Evolutionary conservation across 352 stramenopile genomes (phyloP).

Genomic region (Halophytophthora polymorphica): DNA sequence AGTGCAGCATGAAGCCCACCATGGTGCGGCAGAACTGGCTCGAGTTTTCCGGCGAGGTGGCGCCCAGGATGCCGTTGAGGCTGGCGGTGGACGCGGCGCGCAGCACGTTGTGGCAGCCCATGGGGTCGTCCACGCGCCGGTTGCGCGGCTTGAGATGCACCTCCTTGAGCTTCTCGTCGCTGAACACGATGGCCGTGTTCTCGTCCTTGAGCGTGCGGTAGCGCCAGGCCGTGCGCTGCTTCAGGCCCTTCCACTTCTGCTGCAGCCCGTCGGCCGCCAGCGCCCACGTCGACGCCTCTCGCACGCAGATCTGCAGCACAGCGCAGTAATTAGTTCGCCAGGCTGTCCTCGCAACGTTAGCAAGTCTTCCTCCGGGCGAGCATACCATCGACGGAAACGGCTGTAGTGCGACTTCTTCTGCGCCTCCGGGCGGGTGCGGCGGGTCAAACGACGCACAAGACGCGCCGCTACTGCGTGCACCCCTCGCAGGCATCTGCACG

Average conservation of each 20-base stretch:
- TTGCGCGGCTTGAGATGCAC: constrained; percentile 69
- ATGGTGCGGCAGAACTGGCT: constrained; percentile 79
- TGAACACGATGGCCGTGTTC: constrained; percentile 72
- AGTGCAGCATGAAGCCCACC: constrained; percentile 84
- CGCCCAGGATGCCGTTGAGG: constrained; percentile 75
- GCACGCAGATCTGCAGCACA: constrained; percentile 9
- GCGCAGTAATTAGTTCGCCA: constrained; percentile 7
- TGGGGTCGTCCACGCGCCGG: constrained; percentile 47
- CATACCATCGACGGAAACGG: constrained; percentile 11
- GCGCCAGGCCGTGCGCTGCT: constrained; percentile 78
- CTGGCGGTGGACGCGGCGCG: constrained; percentile 47
- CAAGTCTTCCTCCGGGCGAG: neutral
- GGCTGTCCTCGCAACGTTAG: neutral
- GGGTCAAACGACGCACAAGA: no score
- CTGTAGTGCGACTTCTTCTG: neutral
- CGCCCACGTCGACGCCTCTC: constrained; percentile 66
- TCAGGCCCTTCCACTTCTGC: constrained; percentile 79
- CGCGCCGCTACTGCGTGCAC: no score
- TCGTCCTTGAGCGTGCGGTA: constrained; percentile 79
- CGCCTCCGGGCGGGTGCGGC: no score
- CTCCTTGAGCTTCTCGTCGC: constrained; percentile 65
- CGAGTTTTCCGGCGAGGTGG: constrained; percentile 70
- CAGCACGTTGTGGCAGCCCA: constrained; percentile 78
- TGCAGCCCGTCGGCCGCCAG: constrained; percentile 72
- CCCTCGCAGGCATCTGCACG: constrained; percentile 13